Base-by-base conservation (phyloP, 1,284 basidiomycete genomes). In the Sanguinoderma infundibulare region DNA sequence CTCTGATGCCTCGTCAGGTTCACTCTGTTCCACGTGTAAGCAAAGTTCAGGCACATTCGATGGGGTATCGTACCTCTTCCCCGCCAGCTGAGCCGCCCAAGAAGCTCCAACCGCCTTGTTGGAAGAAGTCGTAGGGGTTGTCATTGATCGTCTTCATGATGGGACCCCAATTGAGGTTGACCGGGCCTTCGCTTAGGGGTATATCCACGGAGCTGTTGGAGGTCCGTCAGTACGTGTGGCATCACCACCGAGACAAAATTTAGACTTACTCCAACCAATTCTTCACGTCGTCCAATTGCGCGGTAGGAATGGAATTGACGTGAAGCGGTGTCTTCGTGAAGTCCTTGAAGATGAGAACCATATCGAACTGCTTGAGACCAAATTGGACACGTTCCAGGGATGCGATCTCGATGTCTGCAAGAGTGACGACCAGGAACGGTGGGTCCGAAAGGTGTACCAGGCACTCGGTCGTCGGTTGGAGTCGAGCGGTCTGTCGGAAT, bases 71-170 rank as follows among this genome's bases (percentile, higher is more conserved):
- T 66, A 87, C 89, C 72, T 90, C 91, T 32, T 83, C 89, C 52
- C 85, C 89, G 55, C 80, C 84, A 10, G 86, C 87, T n/a, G 81
- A 77, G 34, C 87, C 86, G n/a, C 87, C 83, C 61, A 99, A 83
- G 89, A 98, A 98, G 60, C 81, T 83, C 98, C 98, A 99, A 34
- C 98, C 98, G 30, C 96, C 96, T 58, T 93, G 89, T 66, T 90
- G 91, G 87, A 98, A 99, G 81, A 99, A 99, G 55, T 94, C 94
- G 71, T 94, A 90, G 0, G 98, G 96, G 70, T 93, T 94, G 66
- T 98, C 96, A 69, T 97, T 97, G 78, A 98, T 90, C 34, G 94
- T 95, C 77, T 96, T 97, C 94, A 98, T 98, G 74, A 99, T 98
- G 3, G 94, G 94, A 17, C 90, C 89, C 98, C 98, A 99, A 73